A percentile compares a stretch with the other conserved stretches of the same genome.
phyloP scores from a whole-genome alignment of 2,329 filamentous ascomycete genomes.

The Corynespora cassiicola region DNA sequence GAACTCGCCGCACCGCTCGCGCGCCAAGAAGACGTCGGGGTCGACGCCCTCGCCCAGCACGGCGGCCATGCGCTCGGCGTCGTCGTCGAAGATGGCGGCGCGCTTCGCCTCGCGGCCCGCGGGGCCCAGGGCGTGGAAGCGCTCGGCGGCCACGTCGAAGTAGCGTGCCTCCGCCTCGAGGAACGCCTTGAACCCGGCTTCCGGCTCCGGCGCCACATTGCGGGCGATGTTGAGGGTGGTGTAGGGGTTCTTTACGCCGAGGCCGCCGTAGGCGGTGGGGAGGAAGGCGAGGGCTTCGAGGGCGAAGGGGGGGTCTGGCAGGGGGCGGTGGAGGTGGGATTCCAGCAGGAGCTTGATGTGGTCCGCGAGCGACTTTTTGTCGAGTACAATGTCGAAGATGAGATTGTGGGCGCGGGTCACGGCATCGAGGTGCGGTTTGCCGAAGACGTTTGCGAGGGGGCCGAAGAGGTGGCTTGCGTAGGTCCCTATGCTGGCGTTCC shows the following conservation, averaged over 20 bases:
- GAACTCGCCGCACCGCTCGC: constrained; percentile 15
- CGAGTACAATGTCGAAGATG: constrained; percentile 31
- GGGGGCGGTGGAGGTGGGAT: constrained; percentile 5
- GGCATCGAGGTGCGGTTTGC: constrained; percentile 26
- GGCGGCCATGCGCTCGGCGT: constrained; percentile 12
- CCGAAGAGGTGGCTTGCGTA: constrained; percentile 36
- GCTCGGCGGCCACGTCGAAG: constrained; percentile 19
- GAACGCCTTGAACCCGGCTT: constrained; percentile 13
- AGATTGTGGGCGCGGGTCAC: constrained; percentile 28
- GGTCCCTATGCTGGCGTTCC: constrained; percentile 32
- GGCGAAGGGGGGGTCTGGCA: constrained; percentile 6
- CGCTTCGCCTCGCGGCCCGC: constrained; percentile 19
- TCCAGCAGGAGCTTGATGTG: constrained; percentile 25
- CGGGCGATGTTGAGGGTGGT: constrained; percentile 25
- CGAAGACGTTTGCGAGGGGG: constrained; percentile 30
- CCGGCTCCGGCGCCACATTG: constrained; percentile 13
- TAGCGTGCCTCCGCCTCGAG: constrained; percentile 23
- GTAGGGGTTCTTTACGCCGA: constrained; percentile 38
- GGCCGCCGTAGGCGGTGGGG: constrained; percentile 31
- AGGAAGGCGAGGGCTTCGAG: constrained; percentile 37
- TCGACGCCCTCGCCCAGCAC: constrained; percentile 12
- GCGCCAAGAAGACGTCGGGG: constrained; percentile 16
- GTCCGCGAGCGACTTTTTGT: constrained; percentile 20
- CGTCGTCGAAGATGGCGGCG: constrained; percentile 18
- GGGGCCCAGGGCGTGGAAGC: constrained; percentile 16